Conservation (phyloP, 805 yeast genomes). For the Wickerhamiella hasegawae region DNA sequence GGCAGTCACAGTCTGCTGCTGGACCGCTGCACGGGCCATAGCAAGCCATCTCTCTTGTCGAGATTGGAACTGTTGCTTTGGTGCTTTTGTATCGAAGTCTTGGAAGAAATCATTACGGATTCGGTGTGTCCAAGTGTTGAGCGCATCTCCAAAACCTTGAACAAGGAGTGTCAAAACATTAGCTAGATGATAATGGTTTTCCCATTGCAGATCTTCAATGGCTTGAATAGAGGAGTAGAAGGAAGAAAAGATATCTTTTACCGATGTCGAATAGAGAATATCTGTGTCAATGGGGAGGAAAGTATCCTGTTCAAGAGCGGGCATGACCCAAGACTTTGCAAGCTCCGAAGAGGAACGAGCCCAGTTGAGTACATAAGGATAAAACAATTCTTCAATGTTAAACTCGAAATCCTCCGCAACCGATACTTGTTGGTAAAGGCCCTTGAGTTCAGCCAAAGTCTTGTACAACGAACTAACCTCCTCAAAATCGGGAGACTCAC, state of each 20-base stretch:
- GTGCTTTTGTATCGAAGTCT: conserved; percentile 8
- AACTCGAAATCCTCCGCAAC: conserved; percentile 31
- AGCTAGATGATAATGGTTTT: conserved; percentile 44
- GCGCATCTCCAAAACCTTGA: conserved; percentile 45
- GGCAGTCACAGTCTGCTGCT: conserved; percentile 6
- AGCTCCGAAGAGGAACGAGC: conserved; percentile 30
- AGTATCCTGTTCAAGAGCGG: conserved; percentile 41
- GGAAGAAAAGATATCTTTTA: conserved; percentile 49
- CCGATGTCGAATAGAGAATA: conserved; percentile 38
- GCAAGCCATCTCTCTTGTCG: conserved; percentile 23
- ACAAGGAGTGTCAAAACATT: conserved; percentile 42
- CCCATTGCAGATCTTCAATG: conserved; percentile 52
- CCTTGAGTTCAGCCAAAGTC: conserved; percentile 36
- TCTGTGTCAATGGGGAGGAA: conserved; percentile 36
- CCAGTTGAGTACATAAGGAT: conserved; percentile 28
- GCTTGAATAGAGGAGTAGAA: conserved; percentile 41
- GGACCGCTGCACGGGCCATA: conserved; percentile 22
- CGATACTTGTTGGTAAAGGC: conserved; percentile 33
- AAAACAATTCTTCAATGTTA: conserved; percentile 41
- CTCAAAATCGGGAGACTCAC: conserved; percentile 25
- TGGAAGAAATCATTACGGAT: conserved; percentile 9
- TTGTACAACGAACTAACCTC: conserved; percentile 45
- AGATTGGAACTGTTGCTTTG: conserved; percentile 1
- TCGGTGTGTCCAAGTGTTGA: conserved; percentile 33
- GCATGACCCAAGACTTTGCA: conserved; percentile 32